These are phyloP conservation scores for Phytophthora sp. DNA, from an alignment of 352 stramenopile genomes.

Conservation along the genomic window DNA sequence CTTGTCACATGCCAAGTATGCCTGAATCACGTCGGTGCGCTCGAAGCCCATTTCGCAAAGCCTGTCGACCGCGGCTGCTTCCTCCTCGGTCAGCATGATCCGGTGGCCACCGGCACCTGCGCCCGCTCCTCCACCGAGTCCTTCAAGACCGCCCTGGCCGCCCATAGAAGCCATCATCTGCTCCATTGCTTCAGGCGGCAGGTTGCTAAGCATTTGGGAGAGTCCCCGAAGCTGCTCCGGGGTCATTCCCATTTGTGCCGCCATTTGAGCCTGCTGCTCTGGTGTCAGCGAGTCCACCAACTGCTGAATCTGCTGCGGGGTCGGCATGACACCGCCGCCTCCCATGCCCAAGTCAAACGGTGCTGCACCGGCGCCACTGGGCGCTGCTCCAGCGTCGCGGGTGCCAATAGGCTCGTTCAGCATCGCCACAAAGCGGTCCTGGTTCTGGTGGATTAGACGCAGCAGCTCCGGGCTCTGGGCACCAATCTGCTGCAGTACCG, in stretches of 20 bases:
- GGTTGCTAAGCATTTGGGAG: constrained; percentile 87
- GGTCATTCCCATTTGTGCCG: constrained; percentile 86
- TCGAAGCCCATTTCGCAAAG: constrained; percentile 91
- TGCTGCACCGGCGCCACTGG: constrained; percentile 36
- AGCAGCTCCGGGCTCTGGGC: constrained; percentile 83
- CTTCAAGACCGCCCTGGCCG: constrained; percentile 49
- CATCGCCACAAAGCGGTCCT: constrained; percentile 88
- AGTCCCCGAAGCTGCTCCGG: constrained; percentile 84
- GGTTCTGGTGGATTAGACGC: constrained; percentile 86
- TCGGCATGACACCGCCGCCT: constrained; percentile 65
- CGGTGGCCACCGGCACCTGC: constrained; percentile 46
- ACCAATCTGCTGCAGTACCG: constrained; percentile 88
- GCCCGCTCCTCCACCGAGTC: constrained; percentile 46
- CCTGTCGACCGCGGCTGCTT: constrained; percentile 75
- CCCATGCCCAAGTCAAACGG: constrained; percentile 59
- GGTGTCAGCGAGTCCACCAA: constrained; percentile 77
- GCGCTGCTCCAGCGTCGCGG: constrained; percentile 38
- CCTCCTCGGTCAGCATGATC: constrained; percentile 83
- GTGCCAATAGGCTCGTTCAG: constrained; percentile 87
- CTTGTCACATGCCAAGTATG: constrained; percentile 99
- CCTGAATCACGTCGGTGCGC: constrained; percentile 94
- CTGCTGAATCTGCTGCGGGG: constrained; percentile 84
- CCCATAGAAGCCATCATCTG: constrained; percentile 89
- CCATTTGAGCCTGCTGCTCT: constrained; percentile 83
- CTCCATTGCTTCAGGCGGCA: constrained; percentile 83